phyloP scores from a whole-genome alignment of 1,284 basidiomycete species.

The Moniliophthora roreri region DNA sequence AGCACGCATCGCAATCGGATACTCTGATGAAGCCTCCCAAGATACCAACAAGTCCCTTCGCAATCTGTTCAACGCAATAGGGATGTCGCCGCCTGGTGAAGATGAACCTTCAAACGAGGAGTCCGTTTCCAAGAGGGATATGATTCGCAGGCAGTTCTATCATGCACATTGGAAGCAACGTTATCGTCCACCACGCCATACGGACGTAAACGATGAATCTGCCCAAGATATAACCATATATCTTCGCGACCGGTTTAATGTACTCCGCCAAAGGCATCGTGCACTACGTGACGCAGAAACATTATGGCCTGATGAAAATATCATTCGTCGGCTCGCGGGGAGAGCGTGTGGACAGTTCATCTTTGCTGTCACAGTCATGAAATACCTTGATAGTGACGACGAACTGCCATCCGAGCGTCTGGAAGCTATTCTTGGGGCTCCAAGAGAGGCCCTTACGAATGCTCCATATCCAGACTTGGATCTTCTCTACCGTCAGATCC shows the following conservation, averaged over 20 bases:
- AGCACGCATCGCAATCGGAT: not conserved
- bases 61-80: too few relatives aligned
- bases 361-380: not conserved
- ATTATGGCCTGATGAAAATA: not conserved
- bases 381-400: not conserved
- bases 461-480: conserved; percentile 2
- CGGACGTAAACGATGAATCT: too few relatives aligned
- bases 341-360: not conserved
- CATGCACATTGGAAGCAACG: too few relatives aligned
- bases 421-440: not conserved
- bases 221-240: not conserved
- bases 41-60: not conserved
- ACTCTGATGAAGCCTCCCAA: not conserved
- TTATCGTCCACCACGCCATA: too few relatives aligned
- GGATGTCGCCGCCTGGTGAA: too few relatives aligned
- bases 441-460: not conserved
- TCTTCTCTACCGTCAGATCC: not conserved
- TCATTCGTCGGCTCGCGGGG: not conserved
- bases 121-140: too few relatives aligned
- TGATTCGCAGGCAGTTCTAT: too few relatives aligned
- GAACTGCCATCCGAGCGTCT: not conserved
- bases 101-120: too few relatives aligned
- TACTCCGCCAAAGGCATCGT: not conserved
- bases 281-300: not conserved
- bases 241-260: not conserved